Conservation (phyloP, 2,329 filamentous ascomycete genomes). For the Aspergillus fumigatiaffinis region DNA sequence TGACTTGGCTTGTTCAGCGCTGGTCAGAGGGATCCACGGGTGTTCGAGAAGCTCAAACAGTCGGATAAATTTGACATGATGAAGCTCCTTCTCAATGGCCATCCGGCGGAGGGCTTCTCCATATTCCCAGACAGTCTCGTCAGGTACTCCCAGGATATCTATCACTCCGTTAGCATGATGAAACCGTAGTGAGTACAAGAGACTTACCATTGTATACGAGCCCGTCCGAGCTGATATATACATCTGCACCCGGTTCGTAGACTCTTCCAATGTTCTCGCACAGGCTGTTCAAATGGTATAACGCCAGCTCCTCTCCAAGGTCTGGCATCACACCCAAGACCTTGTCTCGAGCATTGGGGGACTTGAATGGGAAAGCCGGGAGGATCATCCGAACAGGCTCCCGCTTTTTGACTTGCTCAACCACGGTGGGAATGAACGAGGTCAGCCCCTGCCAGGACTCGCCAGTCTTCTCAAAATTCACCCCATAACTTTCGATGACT, state of each 20-base stretch:
- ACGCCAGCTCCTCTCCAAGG: constrained; percentile 41
- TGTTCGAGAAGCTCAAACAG: constrained; percentile 35
- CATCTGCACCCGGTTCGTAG: constrained; percentile 39
- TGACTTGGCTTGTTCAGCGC: constrained; percentile 18
- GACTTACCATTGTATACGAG: constrained; percentile 36
- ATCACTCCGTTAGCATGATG: background rate
- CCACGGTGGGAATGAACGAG: constrained; percentile 21
- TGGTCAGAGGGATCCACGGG: constrained; percentile 18
- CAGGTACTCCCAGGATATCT: constrained; percentile 42
- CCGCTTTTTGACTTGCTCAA: constrained; percentile 15
- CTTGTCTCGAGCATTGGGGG: constrained; percentile 28
- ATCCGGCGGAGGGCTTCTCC: constrained; percentile 36
- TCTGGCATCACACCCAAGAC: constrained; percentile 38
- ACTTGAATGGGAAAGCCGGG: constrained; percentile 30
- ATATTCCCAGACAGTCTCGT: constrained; percentile 41
- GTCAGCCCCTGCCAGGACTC: constrained; percentile 24
- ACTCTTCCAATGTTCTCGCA: constrained; percentile 37
- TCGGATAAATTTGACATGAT: constrained; percentile 34
- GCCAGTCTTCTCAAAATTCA: constrained; percentile 21
- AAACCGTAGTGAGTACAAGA: background rate
- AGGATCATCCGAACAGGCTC: constrained; percentile 29
- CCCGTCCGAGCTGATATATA: constrained; percentile 44
- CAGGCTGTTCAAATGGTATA: constrained; percentile 38
- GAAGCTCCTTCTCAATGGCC: constrained; percentile 28
- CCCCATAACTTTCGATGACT: constrained; percentile 24